Evolutionary conservation across 805 yeast genomes (phyloP).

Genomic region (Yarrowia divulgata): DNA sequence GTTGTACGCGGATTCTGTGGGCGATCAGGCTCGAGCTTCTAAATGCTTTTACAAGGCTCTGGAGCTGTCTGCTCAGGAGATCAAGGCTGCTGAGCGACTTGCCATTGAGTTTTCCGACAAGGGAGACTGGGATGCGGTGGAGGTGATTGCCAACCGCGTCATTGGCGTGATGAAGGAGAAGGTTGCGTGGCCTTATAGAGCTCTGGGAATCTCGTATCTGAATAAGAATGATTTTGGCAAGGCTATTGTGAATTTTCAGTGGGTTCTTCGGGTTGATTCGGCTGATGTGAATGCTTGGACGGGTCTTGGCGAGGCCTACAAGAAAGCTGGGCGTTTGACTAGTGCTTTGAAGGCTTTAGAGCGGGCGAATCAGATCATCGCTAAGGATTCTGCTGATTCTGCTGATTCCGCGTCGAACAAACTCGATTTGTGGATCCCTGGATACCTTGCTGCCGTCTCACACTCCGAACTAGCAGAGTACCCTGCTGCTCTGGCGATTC

Average conservation of each 20-base stretch:
- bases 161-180: slow-evolving; percentile 61
- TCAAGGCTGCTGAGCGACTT: slow-evolving; percentile 74
- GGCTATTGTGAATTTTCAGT: slow-evolving; percentile 90
- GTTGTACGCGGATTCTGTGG: slow-evolving; percentile 65
- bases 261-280: slow-evolving; percentile 73
- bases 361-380: slow-evolving; percentile 63
- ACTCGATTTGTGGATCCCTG: slow-evolving; percentile 62
- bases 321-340: slow-evolving; percentile 80
- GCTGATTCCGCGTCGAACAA: not conserved
- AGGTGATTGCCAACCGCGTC: slow-evolving; percentile 70
- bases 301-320: slow-evolving; percentile 96
- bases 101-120: slow-evolving; percentile 71
- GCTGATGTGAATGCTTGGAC: slow-evolving; percentile 84
- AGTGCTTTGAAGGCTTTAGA: slow-evolving; percentile 85
- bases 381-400: not conserved
- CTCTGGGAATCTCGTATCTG: slow-evolving; percentile 78
- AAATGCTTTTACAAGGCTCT: slow-evolving; percentile 90
- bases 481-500: slow-evolving; percentile 61
- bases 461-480: slow-evolving; percentile 70
- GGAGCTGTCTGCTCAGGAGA: slow-evolving; percentile 80
- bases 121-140: slow-evolving; percentile 86
- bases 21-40: slow-evolving; percentile 72
- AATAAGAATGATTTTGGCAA: slow-evolving; percentile 73
- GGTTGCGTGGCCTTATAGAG: slow-evolving; percentile 81
- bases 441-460: slow-evolving; percentile 71